Conservation (phyloP, 768 basidiomycete species). For the Leccinellum albellum region DNA sequence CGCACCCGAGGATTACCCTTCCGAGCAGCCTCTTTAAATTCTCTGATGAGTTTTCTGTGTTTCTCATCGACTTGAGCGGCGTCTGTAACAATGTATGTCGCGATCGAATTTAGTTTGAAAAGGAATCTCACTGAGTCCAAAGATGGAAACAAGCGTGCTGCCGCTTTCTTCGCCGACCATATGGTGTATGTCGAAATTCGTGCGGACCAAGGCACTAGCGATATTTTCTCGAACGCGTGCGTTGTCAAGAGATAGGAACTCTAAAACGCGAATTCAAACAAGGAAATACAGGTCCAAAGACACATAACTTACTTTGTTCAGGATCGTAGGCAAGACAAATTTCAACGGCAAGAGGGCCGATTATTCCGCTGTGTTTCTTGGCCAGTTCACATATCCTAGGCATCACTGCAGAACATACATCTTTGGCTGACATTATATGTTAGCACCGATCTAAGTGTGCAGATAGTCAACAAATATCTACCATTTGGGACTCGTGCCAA, state of each 20-base stretch:
- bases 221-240: not conserved
- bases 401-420: not conserved
- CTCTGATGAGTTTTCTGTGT: not conserved
- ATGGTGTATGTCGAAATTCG: not conserved
- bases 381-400: conserved; percentile 9
- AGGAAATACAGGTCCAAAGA: not conserved
- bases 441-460: not conserved
- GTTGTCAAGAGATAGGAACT: not conserved
- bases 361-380: not conserved
- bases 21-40: not conserved
- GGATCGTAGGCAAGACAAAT: not conserved
- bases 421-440: not conserved
- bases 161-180: not conserved
- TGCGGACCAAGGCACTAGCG: not conserved
- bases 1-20: not conserved
- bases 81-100: not conserved
- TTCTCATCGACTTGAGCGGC: not conserved
- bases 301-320: not conserved
- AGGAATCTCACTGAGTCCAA: not conserved
- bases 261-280: not conserved
- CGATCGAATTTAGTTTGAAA: not conserved
- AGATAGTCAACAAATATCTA: not conserved
- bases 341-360: conserved; percentile 5
- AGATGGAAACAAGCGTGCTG: not conserved
- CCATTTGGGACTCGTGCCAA: conserved; percentile 5